Conservation (phyloP, 495 filamentous ascomycete species). For the Hamigera avellanea region DNA sequence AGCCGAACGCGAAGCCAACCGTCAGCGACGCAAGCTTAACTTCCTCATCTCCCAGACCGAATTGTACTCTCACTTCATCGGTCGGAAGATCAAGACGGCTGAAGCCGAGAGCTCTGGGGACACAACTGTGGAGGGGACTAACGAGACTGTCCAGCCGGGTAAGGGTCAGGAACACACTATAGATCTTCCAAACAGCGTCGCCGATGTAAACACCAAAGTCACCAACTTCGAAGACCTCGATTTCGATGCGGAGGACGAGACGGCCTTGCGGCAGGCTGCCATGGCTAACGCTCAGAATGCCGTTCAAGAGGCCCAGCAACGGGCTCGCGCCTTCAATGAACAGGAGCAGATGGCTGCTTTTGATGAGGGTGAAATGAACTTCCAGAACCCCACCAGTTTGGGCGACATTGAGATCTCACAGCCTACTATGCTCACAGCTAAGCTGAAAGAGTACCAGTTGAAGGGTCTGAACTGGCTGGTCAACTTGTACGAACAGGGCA, state of each 20-base stretch:
- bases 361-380: slow-evolving; percentile 91
- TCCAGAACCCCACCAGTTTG: slow-evolving; percentile 94
- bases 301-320: slow-evolving; percentile 87
- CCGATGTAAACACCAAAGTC: slow-evolving; percentile 52
- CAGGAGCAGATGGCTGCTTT: slow-evolving; percentile 40
- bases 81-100: slow-evolving; percentile 95
- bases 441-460: slow-evolving; percentile 95
- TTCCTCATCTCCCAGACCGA: slow-evolving; percentile 99
- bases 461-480: slow-evolving; percentile 99
- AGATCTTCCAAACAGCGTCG: slow-evolving; percentile 47
- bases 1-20: slow-evolving; percentile 90
- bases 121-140: slow-evolving; percentile 45
- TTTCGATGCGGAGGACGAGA: slow-evolving; percentile 92
- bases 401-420: slow-evolving; percentile 90
- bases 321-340: slow-evolving; percentile 81
- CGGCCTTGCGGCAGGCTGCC: slow-evolving; percentile 65
- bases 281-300: slow-evolving; percentile 95
- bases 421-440: slow-evolving; percentile 84
- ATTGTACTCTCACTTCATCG: slow-evolving; percentile 98
- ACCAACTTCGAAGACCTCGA: slow-evolving; percentile 90
- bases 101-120: slow-evolving; percentile 88
- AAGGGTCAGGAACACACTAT: slow-evolving; percentile 36
- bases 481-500: slow-evolving; percentile 97
- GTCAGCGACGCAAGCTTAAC: slow-evolving; percentile 97
- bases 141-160: slow-evolving; percentile 32